Conservation (phyloP, 2,329 filamentous ascomycete species). For the Penicillium sp. region DNA sequence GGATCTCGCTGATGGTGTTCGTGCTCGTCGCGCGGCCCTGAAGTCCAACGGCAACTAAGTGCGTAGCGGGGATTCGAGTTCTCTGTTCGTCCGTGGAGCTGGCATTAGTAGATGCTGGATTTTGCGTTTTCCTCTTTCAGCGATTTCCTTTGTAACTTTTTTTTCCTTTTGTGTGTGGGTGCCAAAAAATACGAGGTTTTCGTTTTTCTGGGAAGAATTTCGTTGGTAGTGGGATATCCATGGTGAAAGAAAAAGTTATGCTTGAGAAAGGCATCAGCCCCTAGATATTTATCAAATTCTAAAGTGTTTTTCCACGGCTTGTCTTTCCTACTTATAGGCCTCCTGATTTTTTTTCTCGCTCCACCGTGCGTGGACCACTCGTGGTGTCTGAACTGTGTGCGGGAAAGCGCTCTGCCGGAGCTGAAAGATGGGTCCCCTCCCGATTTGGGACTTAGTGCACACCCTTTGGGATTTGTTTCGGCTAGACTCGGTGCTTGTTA, state of each 20-base stretch:
- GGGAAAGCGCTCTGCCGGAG: constrained; percentile 13
- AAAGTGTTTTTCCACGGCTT: background rate
- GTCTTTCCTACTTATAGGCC: background rate
- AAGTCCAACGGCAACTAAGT: constrained; percentile 32
- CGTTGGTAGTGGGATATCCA: background rate
- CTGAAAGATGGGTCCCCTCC: background rate
- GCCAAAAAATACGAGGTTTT: constrained; percentile 8
- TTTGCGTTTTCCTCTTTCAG: constrained; percentile 14
- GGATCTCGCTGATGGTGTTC: constrained; percentile 80
- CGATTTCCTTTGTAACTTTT: constrained; percentile 10
- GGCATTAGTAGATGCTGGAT: constrained; percentile 8
- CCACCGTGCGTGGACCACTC: constrained; percentile 6
- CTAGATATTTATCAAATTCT: background rate
- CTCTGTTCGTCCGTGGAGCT: constrained; percentile 9
- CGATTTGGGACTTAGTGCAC: constrained; percentile 3
- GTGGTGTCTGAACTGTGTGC: background rate
- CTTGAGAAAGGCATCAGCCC: constrained; percentile 1
- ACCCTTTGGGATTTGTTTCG: background rate
- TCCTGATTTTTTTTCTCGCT: background rate
- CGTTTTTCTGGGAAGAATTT: background rate
- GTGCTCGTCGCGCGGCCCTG: constrained; percentile 64
- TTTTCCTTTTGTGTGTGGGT: constrained; percentile 10
- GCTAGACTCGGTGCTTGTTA: background rate
- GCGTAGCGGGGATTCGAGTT: too few species aligned
- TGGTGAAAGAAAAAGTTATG: background rate